Percentiles rank a stretch among this genome's conserved stretches.
These are phyloP conservation scores for Lachnellula arida DNA, from an alignment of 2,329 filamentous ascomycete genomes.

Conservation along the genomic window DNA sequence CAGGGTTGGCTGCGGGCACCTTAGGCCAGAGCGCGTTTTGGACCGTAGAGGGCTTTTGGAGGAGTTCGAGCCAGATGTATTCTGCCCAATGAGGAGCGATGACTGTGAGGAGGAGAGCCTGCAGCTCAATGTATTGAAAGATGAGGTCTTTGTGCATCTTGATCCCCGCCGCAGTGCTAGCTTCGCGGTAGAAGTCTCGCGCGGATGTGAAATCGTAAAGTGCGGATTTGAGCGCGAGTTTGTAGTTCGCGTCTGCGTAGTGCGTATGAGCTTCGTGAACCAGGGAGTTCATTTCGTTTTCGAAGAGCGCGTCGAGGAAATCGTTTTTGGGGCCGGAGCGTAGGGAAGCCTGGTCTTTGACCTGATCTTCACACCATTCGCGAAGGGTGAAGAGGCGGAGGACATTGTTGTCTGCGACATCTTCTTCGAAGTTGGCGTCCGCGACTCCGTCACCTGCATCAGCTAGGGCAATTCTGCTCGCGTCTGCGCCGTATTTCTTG, in stretches of 20 bases:
- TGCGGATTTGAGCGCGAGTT: conserved; percentile 77
- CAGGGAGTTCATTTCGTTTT: conserved; percentile 85
- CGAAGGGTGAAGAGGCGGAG: conserved; percentile 75
- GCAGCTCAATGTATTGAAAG: conserved; percentile 77
- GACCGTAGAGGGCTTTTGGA: conserved; percentile 70
- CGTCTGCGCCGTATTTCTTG: conserved; percentile 91
- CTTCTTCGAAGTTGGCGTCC: conserved; percentile 96
- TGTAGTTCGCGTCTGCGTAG: conserved; percentile 77
- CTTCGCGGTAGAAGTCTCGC: conserved; percentile 86
- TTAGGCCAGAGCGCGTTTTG: conserved; percentile 75
- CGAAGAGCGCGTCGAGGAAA: conserved; percentile 85
- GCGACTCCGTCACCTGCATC: conserved; percentile 92
- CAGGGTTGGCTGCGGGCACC: conserved; percentile 59
- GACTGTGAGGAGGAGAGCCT: conserved; percentile 75
- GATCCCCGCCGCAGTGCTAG: conserved; percentile 68
- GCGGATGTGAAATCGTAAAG: conserved; percentile 90
- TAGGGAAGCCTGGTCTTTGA: conserved; percentile 65
- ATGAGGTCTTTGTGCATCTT: conserved; percentile 83
- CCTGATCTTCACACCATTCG: conserved; percentile 88
- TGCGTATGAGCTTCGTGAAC: conserved; percentile 74
- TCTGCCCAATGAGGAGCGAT: conserved; percentile 93
- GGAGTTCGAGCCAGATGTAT: conserved; percentile 88
- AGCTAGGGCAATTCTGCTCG: conserved; percentile 82
- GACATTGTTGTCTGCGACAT: conserved; percentile 87
- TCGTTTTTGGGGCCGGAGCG: conserved; percentile 69